Evolutionary conservation across 2,329 filamentous ascomycete genomes (phyloP), one percentile per base, ranked within the genome.

Genomic region (Parasarocladium wereldwijsianum): DNA sequence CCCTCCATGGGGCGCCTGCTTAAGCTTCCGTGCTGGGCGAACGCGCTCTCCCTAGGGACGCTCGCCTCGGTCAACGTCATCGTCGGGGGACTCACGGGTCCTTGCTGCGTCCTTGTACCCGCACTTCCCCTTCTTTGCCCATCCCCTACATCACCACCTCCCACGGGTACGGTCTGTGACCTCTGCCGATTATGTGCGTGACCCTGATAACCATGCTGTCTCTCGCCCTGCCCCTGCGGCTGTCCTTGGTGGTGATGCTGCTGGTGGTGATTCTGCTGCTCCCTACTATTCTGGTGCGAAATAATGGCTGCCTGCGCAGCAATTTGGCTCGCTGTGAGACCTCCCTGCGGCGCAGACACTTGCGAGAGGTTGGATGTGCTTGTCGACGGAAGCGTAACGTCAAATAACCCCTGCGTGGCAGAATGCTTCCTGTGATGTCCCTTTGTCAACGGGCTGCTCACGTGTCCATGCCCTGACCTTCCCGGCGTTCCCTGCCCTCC

Each of bases 271-370:
- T 26, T 28, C 12, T 23, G 33, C 20, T 31, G 27, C 24, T 35
- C 30, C 34, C 33, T 47, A 40, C 42, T 49, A 24, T 60, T 58
- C 43, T 69, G 63, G 43, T 76, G 68, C 19, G 70, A 69, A 57
- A 82, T 73, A 44, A 79, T 73, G 32, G 81, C 81, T 8, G 80
- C 74, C 52, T 85, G 80, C 12, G 80, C 80, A 22, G 81, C 81
- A 38, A 85, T 83, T 50, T 83, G 76, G 50, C 78, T 83, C n/a
- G 79, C 72, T 2, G 65, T 64, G 36, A 70, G 52, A 16, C 59
- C 49, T 9, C 51, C 39, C 24, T 44, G 48, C 24, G 44, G 43
- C 10, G 43, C 42, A 12, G 50, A 48, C 35, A 64, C 46, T 23
- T 67, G 60, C 16, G 60, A 61, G 32, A 67, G 55, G 46, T 66